Conservation (phyloP, 148 eudicot genomes). For the Fagopyrum tataricum region DNA sequence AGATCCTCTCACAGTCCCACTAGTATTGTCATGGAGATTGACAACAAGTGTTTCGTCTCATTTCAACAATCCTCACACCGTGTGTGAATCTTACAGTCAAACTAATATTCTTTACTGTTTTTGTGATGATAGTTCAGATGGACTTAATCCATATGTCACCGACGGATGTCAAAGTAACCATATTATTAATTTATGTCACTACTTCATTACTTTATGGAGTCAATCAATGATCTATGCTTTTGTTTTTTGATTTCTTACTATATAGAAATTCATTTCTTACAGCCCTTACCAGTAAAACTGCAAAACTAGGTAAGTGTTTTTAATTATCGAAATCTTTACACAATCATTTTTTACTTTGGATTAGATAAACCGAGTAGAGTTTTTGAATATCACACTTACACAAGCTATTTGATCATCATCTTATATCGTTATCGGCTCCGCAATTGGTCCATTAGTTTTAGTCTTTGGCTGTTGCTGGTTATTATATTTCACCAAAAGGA, state of each 20-base stretch:
- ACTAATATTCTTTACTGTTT: not conserved
- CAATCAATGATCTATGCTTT: not conserved
- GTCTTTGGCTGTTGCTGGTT: not conserved
- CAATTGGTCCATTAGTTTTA: not conserved
- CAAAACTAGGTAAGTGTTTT: not conserved
- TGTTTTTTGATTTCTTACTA: not conserved
- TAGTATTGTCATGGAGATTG: slow-evolving; percentile 4
- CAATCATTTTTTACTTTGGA: not conserved
- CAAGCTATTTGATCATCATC: not conserved
- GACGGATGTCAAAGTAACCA: not conserved
- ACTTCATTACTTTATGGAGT: not conserved
- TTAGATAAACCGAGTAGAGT: not conserved
- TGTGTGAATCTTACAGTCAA: not conserved
- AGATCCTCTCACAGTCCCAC: not conserved
- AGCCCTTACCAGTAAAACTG: not conserved
- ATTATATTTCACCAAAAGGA: not conserved
- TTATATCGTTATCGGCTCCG: not conserved
- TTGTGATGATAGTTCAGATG: slow-evolving; percentile 3
- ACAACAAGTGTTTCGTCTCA: not conserved
- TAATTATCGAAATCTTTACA: not conserved
- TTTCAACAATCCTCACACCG: not conserved
- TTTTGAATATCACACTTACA: not conserved
- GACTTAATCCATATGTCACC: slow-evolving; percentile 2
- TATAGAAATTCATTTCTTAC: too few relatives aligned
- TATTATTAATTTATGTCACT: not conserved